Conservation (phyloP, 352 stramenopile genomes). For the Discostella stelligera region DNA sequence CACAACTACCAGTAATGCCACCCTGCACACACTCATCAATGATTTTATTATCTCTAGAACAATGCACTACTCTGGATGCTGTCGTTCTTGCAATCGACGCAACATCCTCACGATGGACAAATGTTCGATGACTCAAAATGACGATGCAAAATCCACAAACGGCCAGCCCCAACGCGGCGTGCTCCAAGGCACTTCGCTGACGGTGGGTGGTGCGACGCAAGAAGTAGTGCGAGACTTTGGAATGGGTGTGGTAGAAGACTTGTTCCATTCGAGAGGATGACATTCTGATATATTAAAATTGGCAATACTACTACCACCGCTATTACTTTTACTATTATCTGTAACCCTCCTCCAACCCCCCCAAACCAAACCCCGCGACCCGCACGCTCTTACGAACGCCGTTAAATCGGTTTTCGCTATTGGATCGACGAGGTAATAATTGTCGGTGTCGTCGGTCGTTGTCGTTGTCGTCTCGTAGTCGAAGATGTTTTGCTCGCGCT, state of each 20-base stretch:
- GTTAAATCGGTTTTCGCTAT: no score
- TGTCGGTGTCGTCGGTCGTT: no score
- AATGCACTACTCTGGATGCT: neutral
- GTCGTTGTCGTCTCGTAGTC: no score
- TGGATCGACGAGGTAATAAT: no score
- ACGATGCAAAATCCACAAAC: constrained; percentile 63
- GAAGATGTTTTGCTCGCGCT: no score
- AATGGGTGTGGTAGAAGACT: constrained; percentile 71
- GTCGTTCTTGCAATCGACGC: constrained; percentile 1
- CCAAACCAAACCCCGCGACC: no score
- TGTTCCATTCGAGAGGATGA: constrained; percentile 56
- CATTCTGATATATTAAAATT: neutral
- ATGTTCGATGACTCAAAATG: constrained; percentile 63
- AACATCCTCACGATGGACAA: constrained; percentile 60
- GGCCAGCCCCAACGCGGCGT: constrained; percentile 51
- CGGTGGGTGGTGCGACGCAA: constrained; percentile 52
- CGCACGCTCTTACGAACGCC: no score
- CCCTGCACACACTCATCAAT: neutral
- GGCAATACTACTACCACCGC: no score
- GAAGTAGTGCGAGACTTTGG: constrained; percentile 53
- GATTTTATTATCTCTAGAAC: no score
- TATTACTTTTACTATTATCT: no score
- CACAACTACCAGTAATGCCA: neutral
- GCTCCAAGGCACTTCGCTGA: constrained; percentile 54
- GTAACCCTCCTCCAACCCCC: no score